A percentile compares a stretch with the other conserved stretches of the same genome.
phyloP scores from a whole-genome alignment of 2,329 filamentous ascomycete genomes.

The Aspergillus tanneri region DNA sequence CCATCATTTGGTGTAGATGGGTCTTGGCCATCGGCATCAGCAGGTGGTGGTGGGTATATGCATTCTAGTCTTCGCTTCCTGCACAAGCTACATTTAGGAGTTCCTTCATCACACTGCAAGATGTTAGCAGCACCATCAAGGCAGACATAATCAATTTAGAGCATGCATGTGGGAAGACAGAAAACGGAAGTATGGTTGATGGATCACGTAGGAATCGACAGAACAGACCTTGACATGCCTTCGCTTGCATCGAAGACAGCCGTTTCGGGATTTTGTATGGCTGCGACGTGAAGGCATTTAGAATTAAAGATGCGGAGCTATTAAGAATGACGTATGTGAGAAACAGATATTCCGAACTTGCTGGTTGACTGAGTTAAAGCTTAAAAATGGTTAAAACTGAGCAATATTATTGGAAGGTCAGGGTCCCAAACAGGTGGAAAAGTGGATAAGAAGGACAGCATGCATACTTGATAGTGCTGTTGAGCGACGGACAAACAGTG shows the following conservation, averaged over 20 bases:
- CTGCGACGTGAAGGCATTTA: slow-evolving; percentile 34
- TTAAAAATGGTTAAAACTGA: not conserved
- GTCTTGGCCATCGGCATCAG: slow-evolving; percentile 27
- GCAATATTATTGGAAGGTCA: not conserved
- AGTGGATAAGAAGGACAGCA: too few relatives aligned
- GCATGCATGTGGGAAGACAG: not conserved
- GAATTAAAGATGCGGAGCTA: not conserved
- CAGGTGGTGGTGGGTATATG: slow-evolving; percentile 30
- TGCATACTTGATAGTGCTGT: too few relatives aligned
- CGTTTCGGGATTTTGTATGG: slow-evolving; percentile 43
- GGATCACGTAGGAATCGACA: slow-evolving; percentile 6
- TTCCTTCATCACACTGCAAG: slow-evolving; percentile 38
- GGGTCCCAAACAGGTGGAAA: too few relatives aligned
- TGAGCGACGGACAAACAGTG: too few relatives aligned
- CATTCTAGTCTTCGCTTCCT: slow-evolving; percentile 39
- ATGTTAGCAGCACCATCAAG: not conserved
- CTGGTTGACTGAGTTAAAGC: too few relatives aligned
- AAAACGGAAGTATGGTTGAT: not conserved
- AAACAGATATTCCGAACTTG: too few relatives aligned
- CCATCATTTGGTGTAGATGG: slow-evolving; percentile 24
- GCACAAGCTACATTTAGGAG: slow-evolving; percentile 39
- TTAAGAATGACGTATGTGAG: slow-evolving; percentile 1
- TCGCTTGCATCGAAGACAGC: slow-evolving; percentile 41
- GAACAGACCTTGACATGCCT: slow-evolving; percentile 40
- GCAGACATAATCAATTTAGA: not conserved